Evolutionary conservation across 2,329 filamentous ascomycete genomes (phyloP).

Genomic region (Leptoxyphium fumago): DNA sequence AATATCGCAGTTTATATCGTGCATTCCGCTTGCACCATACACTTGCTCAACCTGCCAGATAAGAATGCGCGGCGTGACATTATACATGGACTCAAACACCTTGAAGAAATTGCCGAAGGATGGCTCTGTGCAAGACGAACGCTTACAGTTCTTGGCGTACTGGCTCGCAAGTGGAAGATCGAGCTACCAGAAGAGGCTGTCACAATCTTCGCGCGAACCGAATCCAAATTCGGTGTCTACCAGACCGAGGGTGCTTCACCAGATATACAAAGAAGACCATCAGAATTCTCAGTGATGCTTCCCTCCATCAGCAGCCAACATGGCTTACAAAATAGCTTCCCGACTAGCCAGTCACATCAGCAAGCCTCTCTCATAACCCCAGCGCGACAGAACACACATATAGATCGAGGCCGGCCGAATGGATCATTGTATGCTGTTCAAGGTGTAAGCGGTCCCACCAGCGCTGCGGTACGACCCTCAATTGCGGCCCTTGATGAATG

Average conservation of each 20-base stretch:
- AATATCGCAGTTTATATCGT: slow-evolving; percentile 94
- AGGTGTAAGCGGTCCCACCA: background rate
- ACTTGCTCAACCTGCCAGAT: slow-evolving; percentile 81
- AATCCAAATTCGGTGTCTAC: slow-evolving; percentile 66
- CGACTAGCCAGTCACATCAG: too few species aligned
- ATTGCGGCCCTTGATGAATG: slow-evolving; percentile 1
- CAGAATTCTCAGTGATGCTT: background rate
- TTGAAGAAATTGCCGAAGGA: slow-evolving; percentile 90
- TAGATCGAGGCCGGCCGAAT: background rate
- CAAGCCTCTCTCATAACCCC: too few species aligned
- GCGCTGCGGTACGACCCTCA: slow-evolving; percentile 3
- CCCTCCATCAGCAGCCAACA: background rate
- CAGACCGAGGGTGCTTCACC: slow-evolving; percentile 44
- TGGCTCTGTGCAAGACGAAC: slow-evolving; percentile 85
- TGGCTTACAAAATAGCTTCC: background rate
- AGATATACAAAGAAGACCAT: slow-evolving; percentile 2
- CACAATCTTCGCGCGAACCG: slow-evolving; percentile 59
- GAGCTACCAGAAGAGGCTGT: slow-evolving; percentile 73
- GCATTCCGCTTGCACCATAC: slow-evolving; percentile 88
- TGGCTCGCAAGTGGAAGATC: slow-evolving; percentile 80
- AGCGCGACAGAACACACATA: too few species aligned
- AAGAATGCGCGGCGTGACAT: slow-evolving; percentile 84
- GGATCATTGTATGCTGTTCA: background rate
- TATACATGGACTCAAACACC: slow-evolving; percentile 74
- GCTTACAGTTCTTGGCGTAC: slow-evolving; percentile 67